A percentile compares a stretch with the other conserved stretches of the same genome.
These are phyloP conservation scores for Euphorbia schlechtendalii DNA, from an alignment of 441 rosid species.

Conservation along the genomic window DNA sequence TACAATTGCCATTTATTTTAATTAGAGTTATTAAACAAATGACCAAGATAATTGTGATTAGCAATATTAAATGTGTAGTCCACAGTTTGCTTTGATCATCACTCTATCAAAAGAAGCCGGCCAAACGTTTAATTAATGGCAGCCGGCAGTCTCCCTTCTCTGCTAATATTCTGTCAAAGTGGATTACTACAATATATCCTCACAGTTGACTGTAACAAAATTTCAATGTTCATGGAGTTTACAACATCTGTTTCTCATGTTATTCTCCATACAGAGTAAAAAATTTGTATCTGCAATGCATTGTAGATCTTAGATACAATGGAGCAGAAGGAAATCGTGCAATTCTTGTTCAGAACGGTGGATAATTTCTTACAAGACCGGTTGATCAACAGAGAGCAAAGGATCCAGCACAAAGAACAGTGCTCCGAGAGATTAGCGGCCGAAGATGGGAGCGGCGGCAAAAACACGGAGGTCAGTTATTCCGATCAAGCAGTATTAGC, in stretches of 20 bases:
- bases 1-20: not conserved
- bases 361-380: conserved; percentile 42
- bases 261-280: not conserved
- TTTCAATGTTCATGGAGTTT: not conserved
- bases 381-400: conserved; percentile 36
- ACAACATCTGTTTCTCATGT: not conserved
- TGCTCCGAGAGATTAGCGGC: conserved; percentile 67
- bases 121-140: conserved; percentile 8
- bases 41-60: not conserved
- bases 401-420: conserved; percentile 54
- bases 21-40: conserved; percentile 1
- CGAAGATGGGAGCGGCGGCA: conserved; percentile 34
- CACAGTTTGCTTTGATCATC: conserved; percentile 30
- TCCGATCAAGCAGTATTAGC: conserved; percentile 70
- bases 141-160: conserved; percentile 26
- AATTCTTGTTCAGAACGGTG: conserved; percentile 30
- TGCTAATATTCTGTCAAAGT: conserved; percentile 6
- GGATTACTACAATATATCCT: not conserved
- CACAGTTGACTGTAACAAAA: not conserved
- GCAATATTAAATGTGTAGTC: conserved; percentile 12
- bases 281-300: not conserved
- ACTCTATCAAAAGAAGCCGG: conserved; percentile 32
- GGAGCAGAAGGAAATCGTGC: conserved; percentile 40
- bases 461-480: conserved; percentile 42
- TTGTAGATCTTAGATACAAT: conserved; percentile 14